phyloP scores from a whole-genome alignment of 805 yeast genomes.

The Saccharomycopsis javanensis region DNA sequence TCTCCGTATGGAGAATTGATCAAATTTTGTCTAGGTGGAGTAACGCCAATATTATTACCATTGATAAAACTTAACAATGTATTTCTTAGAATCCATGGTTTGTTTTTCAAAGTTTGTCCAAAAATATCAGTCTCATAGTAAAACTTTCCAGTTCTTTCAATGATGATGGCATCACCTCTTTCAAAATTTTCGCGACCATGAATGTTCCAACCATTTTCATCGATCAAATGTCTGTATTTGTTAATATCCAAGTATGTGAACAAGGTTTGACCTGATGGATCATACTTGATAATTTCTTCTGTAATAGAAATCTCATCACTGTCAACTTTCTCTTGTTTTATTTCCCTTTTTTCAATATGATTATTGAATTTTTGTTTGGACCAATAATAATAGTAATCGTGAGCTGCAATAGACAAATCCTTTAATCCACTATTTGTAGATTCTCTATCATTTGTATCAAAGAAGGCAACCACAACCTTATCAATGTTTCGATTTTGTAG shows the following conservation, averaged over 20 bases:
- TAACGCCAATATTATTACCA: slow-evolving; percentile 17
- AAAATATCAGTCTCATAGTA: slow-evolving; percentile 28
- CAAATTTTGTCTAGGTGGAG: slow-evolving; percentile 25
- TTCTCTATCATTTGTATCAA: slow-evolving; percentile 29
- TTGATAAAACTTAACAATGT: slow-evolving; percentile 31
- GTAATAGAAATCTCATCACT: slow-evolving; percentile 37
- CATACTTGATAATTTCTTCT: slow-evolving; percentile 39
- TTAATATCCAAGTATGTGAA: slow-evolving; percentile 44
- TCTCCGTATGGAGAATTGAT: slow-evolving; percentile 37
- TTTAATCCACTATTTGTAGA: slow-evolving; percentile 25
- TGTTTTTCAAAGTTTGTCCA: slow-evolving; percentile 31
- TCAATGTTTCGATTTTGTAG: slow-evolving; percentile 29
- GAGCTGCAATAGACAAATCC: slow-evolving; percentile 35
- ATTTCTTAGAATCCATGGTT: slow-evolving; percentile 27
- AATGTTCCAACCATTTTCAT: slow-evolving; percentile 17
- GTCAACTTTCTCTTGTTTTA: slow-evolving; percentile 37
- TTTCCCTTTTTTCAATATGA: slow-evolving; percentile 20
- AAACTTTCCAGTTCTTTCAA: slow-evolving; percentile 32
- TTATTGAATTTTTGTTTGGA: slow-evolving; percentile 27
- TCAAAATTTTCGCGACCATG: slow-evolving; percentile 34
- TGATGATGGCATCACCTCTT: slow-evolving; percentile 49
- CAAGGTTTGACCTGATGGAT: slow-evolving; percentile 33
- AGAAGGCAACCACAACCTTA: slow-evolving; percentile 38
- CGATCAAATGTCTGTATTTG: slow-evolving; percentile 24
- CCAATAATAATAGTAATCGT: slow-evolving; percentile 39